Conservation (phyloP, 805 yeast species). For the Candida glaebosa region DNA sequence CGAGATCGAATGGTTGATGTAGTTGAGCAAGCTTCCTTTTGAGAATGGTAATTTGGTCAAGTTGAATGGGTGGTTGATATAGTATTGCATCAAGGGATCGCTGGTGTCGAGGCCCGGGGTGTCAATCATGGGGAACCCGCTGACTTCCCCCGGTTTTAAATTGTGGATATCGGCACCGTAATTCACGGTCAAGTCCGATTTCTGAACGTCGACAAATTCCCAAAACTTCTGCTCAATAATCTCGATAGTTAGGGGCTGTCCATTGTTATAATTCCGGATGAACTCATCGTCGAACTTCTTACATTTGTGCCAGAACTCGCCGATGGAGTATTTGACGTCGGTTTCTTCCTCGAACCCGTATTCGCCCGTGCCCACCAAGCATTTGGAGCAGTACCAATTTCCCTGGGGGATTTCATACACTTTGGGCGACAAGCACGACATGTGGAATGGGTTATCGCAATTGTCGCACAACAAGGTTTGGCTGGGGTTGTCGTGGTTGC, state of each 20-base stretch:
- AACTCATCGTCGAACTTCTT: conserved; percentile 46
- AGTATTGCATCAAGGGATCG: conserved; percentile 22
- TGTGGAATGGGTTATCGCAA: conserved; percentile 69
- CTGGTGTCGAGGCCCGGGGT: conserved; percentile 17
- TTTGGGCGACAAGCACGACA: conserved; percentile 61
- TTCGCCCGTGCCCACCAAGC: conserved; percentile 83
- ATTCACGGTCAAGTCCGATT: conserved; percentile 54
- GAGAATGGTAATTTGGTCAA: conserved; percentile 69
- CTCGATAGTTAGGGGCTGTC: conserved; percentile 35
- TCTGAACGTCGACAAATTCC: conserved; percentile 42
- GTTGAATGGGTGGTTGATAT: conserved; percentile 68
- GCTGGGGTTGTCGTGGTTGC: conserved; percentile 40
- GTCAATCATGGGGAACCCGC: conserved; percentile 65
- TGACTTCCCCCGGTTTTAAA: conserved; percentile 56
- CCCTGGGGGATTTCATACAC: conserved; percentile 50
- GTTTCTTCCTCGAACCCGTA: conserved; percentile 78
- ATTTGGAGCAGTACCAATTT: conserved; percentile 78
- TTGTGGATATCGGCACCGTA: conserved; percentile 88
- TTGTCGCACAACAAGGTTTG: conserved; percentile 64
- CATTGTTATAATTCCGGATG: conserved; percentile 23
- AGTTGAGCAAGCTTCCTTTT: conserved; percentile 64
- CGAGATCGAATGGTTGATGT: conserved; percentile 64
- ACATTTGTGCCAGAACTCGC: conserved; percentile 59
- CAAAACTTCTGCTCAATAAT: conserved; percentile 66
- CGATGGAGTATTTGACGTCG: conserved; percentile 50